These are phyloP conservation scores for Acephala macrosclerotiorum DNA, from an alignment of 2,329 filamentous ascomycete genomes.

Conservation along the genomic window DNA sequence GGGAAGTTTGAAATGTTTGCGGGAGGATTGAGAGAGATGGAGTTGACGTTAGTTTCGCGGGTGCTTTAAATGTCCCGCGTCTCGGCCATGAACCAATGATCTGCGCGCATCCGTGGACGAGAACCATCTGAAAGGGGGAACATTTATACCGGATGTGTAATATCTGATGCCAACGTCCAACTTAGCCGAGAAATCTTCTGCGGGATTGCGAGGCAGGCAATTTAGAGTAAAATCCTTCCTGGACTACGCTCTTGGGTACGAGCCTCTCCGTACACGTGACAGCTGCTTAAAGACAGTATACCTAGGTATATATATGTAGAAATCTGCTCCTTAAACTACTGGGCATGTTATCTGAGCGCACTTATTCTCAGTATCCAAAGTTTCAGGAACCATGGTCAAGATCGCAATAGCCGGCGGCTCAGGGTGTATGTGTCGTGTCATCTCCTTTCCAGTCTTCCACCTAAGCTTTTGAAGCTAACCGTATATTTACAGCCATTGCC, in stretches of 20 bases:
- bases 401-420: slow-evolving; percentile 54
- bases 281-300: no score
- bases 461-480: slow-evolving; percentile 19
- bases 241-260: no score
- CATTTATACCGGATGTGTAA: no score
- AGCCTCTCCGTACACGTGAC: no score
- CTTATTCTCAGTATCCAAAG: not conserved
- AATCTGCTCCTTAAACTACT: slow-evolving; percentile 1
- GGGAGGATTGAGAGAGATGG: not conserved
- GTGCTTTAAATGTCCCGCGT: not conserved
- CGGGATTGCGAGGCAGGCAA: no score
- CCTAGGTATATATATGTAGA: slow-evolving; percentile 13
- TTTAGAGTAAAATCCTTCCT: no score
- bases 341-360: not conserved
- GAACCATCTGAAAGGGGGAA: no score
- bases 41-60: no score
- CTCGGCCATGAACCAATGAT: no score
- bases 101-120: no score
- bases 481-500: slow-evolving; percentile 53
- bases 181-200: no score
- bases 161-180: no score
- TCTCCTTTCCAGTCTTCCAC: not conserved
- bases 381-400: slow-evolving; percentile 48
- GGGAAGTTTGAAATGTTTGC: not conserved
- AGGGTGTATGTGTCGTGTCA: slow-evolving; percentile 46